These are phyloP conservation scores for Pichia kluyveri DNA, from an alignment of 805 yeast species.

Conservation along the genomic window DNA sequence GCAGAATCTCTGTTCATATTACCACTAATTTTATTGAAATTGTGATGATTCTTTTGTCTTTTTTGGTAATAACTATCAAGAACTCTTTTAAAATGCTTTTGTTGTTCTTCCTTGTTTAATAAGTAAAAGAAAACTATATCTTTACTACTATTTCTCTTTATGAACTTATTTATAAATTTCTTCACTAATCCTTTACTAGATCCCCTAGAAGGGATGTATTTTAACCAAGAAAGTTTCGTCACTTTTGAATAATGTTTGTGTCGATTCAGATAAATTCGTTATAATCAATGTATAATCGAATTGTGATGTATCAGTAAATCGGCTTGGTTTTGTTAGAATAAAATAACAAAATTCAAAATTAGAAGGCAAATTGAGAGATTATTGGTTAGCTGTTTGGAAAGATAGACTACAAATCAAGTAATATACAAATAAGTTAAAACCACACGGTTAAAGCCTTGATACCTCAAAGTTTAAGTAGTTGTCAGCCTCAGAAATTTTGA, in stretches of 20 bases:
- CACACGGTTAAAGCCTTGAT: too few species aligned
- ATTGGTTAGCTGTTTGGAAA: too few species aligned
- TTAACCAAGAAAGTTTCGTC: neutral
- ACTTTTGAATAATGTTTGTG: neutral
- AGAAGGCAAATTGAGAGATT: too few species aligned
- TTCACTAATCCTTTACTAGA: neutral
- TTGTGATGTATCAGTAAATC: too few species aligned
- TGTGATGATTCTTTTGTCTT: neutral
- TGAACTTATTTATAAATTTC: neutral
- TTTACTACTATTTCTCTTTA: constrained; percentile 8
- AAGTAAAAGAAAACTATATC: constrained; percentile 23
- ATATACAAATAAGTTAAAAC: too few species aligned
- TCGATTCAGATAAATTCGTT: neutral
- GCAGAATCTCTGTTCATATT: neutral
- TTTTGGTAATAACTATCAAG: neutral
- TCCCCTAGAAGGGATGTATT: constrained; percentile 6
- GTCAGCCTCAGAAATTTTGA: too few species aligned
- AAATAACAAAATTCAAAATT: neutral
- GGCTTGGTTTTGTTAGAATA: too few species aligned
- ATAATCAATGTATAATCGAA: neutral
- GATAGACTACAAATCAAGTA: too few species aligned
- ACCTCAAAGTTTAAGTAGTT: too few species aligned
- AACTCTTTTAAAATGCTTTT: constrained; percentile 9
- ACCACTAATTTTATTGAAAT: neutral
- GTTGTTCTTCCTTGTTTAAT: constrained; percentile 14